A percentile compares a stretch with the other conserved stretches of the same genome.
phyloP scores from a whole-genome alignment of 2,329 filamentous ascomycete species.

The Magnaporthiopsis incrustans region DNA sequence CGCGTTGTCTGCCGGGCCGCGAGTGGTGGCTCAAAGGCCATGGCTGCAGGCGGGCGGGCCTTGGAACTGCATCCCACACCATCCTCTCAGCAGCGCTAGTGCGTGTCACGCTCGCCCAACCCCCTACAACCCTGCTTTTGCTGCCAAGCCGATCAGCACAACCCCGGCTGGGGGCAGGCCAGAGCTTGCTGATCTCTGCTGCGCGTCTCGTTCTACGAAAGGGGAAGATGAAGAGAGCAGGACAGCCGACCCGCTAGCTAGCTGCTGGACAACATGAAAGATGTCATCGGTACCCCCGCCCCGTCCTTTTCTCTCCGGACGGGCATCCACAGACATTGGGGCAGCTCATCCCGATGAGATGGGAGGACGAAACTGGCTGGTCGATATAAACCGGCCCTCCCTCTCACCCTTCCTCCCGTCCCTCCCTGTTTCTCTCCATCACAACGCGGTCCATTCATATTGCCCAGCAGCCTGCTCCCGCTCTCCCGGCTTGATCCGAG shows the following conservation, averaged over 20 bases:
- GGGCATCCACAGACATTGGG: neutral
- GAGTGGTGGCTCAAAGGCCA: neutral
- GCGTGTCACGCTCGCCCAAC: neutral
- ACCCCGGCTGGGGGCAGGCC: neutral
- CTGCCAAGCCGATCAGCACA: neutral
- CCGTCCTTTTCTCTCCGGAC: neutral
- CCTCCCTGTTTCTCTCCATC: slow-evolving; percentile 10
- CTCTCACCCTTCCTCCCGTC: slow-evolving; percentile 6
- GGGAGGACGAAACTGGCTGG: neutral
- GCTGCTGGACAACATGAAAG: slow-evolving; percentile 5
- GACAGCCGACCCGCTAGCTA: neutral
- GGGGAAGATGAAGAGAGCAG: neutral
- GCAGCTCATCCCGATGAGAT: neutral
- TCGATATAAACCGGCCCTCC: slow-evolving; percentile 6
- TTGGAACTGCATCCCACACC: neutral
- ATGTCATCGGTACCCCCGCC: slow-evolving; percentile 5
- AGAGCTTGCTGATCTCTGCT: neutral
- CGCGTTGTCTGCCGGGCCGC: neutral
- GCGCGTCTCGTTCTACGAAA: neutral
- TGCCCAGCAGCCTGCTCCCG: slow-evolving; percentile 14
- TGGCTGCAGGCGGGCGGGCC: neutral
- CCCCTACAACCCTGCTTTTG: slow-evolving; percentile 3
- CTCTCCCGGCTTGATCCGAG: slow-evolving; percentile 12
- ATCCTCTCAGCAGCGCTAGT: neutral
- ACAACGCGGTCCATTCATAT: slow-evolving; percentile 12